Conservation (phyloP, 2,329 filamentous ascomycete genomes). For the Colletotrichum tropicicola region DNA sequence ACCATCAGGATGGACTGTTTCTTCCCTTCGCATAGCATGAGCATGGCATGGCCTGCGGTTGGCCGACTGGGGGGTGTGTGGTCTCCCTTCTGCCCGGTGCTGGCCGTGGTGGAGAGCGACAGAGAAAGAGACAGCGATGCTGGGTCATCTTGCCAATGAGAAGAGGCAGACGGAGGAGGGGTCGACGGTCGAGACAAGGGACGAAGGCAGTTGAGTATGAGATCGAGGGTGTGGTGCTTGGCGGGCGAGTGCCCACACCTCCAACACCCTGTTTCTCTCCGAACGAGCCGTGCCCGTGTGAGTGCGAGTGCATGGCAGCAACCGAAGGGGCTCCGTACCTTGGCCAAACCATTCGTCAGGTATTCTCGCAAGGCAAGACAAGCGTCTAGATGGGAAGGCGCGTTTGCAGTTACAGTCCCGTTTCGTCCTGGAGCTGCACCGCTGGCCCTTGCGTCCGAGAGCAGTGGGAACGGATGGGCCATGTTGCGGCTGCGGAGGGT, state of each 20-base stretch:
- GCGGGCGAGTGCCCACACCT: conserved; percentile 4
- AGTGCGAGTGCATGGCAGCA: not conserved
- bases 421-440: too few species aligned
- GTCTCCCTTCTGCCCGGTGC: not conserved
- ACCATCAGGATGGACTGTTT: conserved; percentile 2
- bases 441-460: conserved; percentile 2
- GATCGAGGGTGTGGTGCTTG: not conserved
- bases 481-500: conserved; percentile 3
- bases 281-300: conserved; percentile 20
- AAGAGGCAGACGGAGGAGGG: not conserved
- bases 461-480: conserved; percentile 16
- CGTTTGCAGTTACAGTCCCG: not conserved
- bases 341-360: not conserved
- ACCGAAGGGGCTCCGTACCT: not conserved
- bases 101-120: not conserved
- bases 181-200: conserved; percentile 2
- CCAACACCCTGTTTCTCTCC: not conserved
- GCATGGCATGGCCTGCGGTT: conserved; percentile 16
- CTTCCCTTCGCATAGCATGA: conserved; percentile 1
- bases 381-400: not conserved
- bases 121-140: not conserved
- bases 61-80: not conserved
- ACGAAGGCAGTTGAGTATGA: not conserved
- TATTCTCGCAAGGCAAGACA: not conserved
- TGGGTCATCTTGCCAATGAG: too few species aligned